Evolutionary conservation across 345 rosid genomes (phyloP).

Genomic region (Gossypium stocksii): DNA sequence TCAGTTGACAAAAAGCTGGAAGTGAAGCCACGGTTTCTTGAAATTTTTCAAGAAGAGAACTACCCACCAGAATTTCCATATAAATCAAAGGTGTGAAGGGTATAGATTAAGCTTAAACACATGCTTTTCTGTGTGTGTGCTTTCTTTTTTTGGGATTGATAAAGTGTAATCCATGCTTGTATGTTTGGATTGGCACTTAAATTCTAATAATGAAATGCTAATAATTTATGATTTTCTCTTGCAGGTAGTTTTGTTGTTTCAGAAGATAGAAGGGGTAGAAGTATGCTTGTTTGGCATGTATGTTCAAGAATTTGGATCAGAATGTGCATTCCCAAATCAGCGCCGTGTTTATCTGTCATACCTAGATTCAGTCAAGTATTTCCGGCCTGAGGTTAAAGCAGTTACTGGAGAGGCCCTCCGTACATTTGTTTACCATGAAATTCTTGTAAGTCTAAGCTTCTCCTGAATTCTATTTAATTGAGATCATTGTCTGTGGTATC

Average conservation of each 20-base stretch:
- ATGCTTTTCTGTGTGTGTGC: constrained; percentile 2
- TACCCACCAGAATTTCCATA: constrained; percentile 89
- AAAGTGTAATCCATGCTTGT: constrained; percentile 6
- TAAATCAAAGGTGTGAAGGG: constrained; percentile 75
- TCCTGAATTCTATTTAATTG: background rate
- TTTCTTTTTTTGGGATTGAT: background rate
- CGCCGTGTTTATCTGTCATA: constrained; percentile 97
- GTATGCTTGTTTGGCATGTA: constrained; percentile 98
- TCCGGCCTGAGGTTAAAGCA: constrained; percentile 87
- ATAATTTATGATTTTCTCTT: constrained; percentile 22
- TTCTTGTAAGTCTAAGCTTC: constrained; percentile 51
- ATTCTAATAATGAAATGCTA: constrained; percentile 12
- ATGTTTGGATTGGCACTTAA: background rate
- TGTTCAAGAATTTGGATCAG: constrained; percentile 98
- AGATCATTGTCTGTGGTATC: constrained; percentile 5
- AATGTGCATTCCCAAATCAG: constrained; percentile 82
- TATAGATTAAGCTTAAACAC: background rate
- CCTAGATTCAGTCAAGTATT: constrained; percentile 96
- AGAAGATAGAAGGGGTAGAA: constrained; percentile 99
- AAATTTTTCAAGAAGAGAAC: constrained; percentile 82
- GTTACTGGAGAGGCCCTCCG: constrained; percentile 96
- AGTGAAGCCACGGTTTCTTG: constrained; percentile 93
- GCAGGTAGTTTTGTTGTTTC: constrained; percentile 89
- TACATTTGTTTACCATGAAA: constrained; percentile 96
- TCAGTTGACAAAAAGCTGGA: constrained; percentile 98